These are phyloP conservation scores for Paecilomyces sp. DNA, from an alignment of 2,329 filamentous ascomycete species.

Conservation along the genomic window DNA sequence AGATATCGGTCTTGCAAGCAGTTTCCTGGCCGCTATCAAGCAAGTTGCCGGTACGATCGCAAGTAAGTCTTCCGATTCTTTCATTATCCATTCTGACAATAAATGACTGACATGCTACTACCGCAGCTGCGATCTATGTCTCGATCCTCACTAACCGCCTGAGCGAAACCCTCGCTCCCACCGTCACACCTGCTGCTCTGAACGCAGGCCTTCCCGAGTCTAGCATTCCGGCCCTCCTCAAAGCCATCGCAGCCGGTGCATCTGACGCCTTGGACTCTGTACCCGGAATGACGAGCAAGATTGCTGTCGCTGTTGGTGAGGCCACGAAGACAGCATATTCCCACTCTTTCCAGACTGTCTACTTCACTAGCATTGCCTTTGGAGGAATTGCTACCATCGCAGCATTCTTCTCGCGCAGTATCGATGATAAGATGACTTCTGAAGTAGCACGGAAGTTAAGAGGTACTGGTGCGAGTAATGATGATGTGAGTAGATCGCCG, in stretches of 20 bases:
- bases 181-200: constrained; percentile 27
- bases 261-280: constrained; percentile 19
- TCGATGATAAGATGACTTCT: constrained; percentile 4
- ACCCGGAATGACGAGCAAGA: constrained; percentile 26
- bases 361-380: constrained; percentile 12
- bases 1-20: constrained; percentile 13
- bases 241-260: constrained; percentile 24
- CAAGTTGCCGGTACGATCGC: constrained; percentile 15
- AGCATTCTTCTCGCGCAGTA: constrained; percentile 1
- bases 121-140: constrained; percentile 15
- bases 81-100: background rate
- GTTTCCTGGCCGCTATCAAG: constrained; percentile 14
- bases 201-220: constrained; percentile 28
- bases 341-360: constrained; percentile 40
- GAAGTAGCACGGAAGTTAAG: constrained; percentile 4
- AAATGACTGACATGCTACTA: background rate
- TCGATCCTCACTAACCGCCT: constrained; percentile 12
- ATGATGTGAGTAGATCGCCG: background rate
- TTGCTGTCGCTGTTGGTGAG: constrained; percentile 24
- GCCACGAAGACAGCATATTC: constrained; percentile 37
- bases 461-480: constrained; percentile 5
- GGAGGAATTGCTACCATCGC: constrained; percentile 8
- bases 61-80: background rate
- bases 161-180: constrained; percentile 1
- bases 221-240: constrained; percentile 26